phyloP scores from a whole-genome alignment of 176 grass and related monocot species.

The Eremochloa ophiuroides region DNA sequence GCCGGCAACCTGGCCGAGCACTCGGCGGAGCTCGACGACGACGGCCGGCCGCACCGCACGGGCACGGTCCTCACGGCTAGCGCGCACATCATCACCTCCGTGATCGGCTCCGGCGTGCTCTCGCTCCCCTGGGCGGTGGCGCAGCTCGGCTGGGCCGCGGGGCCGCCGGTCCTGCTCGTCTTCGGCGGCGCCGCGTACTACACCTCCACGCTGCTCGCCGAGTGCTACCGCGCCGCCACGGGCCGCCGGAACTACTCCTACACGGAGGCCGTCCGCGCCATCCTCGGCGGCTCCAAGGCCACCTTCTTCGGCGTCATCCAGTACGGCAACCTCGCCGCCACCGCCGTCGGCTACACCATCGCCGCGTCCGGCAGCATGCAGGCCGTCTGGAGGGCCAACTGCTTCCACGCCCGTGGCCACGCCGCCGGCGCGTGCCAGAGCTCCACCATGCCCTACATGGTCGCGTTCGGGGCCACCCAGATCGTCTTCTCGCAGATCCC shows the following conservation, averaged over 20 bases:
- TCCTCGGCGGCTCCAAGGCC: conserved; percentile 47
- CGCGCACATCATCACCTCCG: conserved; percentile 52
- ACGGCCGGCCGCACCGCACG: conserved; percentile 31
- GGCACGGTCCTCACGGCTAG: conserved; percentile 16
- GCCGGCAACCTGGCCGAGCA: conserved; percentile 19
- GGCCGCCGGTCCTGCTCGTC: conserved; percentile 56
- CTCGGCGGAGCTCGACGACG: conserved; percentile 47
- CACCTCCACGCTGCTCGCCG: conserved; percentile 61
- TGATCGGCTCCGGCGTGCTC: conserved; percentile 73
- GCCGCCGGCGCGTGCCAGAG: conserved; percentile 34
- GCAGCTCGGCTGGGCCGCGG: conserved; percentile 71
- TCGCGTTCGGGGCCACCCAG: conserved; percentile 50
- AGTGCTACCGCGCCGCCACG: conserved; percentile 56
- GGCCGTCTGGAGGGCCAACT: conserved; percentile 50
- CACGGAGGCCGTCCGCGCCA: conserved; percentile 60
- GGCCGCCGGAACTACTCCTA: conserved; percentile 70
- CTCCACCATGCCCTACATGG: conserved; percentile 59
- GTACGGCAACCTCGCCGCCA: conserved; percentile 61
- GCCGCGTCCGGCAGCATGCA: conserved; percentile 71
- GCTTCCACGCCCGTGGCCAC: conserved; percentile 65
- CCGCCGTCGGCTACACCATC: conserved; percentile 70
- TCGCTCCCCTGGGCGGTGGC: conserved; percentile 66
- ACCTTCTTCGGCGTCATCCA: conserved; percentile 55
- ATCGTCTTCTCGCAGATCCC: conserved; percentile 68
- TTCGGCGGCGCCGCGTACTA: conserved; percentile 70